Base-by-base conservation (phyloP, 371 early-diverging fungal genomes). In the Mucor ambiguus region DNA sequence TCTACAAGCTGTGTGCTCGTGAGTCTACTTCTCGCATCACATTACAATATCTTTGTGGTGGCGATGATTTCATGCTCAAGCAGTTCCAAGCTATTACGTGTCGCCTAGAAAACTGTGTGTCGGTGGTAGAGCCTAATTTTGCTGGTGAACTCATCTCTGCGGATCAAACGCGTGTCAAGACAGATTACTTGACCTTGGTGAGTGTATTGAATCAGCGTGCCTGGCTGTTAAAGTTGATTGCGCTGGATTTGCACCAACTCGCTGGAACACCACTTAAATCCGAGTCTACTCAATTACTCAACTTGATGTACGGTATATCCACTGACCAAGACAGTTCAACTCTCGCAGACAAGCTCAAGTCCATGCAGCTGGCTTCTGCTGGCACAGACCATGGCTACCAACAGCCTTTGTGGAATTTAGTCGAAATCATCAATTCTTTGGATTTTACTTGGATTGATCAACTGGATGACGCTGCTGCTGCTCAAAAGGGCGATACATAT, bases 151-250 rank as follows among this genome's bases (percentile, higher is more conserved):
- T 75, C 24, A 37, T 67, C 3, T 60, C 41, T 22, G 32, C 60
- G 0, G 72, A 75, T 35, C 61, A 68, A 18, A 67, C 73, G 0
- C 52, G 56, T 4, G 52, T 78, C 59, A 62, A 67, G n/a, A 75
- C 73, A 20, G 82, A 85, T 54, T 82, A 85, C 44, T 68, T 75
- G 60, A 78, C 76, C 10, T 56, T 87, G 29, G 64, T 80, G 24
- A 87, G 91, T 11, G 86, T 86, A 61, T 81, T 95, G 49, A 85
- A 94, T 63, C 92, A 92, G 57, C 90, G 93, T 28, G 87, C 95
- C 2, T 96, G 96, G 96, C 74, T 95, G 18, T 80, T 96, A 80
- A 85, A 92, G 58, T 74, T 87, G 43, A 71, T 93, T n/a, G 93
- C 95, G 1, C 69, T 96, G 49, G 95, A 94, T 71, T 76, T 94